These are phyloP conservation scores for Porpolomopsis calyptriformis DNA, from an alignment of 768 basidiomycete species.

Conservation along the genomic window DNA sequence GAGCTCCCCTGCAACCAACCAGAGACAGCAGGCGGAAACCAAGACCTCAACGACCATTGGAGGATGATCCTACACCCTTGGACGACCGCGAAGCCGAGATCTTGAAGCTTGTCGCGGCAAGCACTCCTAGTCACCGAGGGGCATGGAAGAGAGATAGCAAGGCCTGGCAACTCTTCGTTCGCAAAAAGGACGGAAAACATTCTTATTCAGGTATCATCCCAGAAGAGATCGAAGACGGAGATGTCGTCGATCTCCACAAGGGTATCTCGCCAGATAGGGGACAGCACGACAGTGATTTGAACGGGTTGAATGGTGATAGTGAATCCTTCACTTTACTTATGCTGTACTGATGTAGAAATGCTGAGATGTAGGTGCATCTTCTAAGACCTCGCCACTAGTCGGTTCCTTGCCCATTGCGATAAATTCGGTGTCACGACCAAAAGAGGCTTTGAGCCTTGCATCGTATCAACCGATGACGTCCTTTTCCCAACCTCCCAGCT, in stretches of 20 bases:
- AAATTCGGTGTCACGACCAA: constrained; percentile 24
- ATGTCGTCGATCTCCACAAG: constrained; percentile 5
- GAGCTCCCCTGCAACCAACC: not conserved
- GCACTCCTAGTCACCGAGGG: constrained; percentile 60
- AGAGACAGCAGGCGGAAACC: not conserved
- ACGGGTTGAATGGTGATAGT: not conserved
- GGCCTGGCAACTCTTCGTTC: constrained; percentile 56
- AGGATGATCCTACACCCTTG: not conserved
- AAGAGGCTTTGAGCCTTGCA: constrained; percentile 37
- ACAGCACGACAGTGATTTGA: not conserved
- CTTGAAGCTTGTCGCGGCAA: constrained; percentile 53
- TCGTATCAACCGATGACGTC: constrained; percentile 48
- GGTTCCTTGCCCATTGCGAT: constrained; percentile 61
- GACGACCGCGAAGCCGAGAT: constrained; percentile 36
- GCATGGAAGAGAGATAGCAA: constrained; percentile 55
- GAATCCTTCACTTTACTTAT: not conserved
- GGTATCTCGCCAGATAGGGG: not conserved
- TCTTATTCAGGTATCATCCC: constrained; percentile 15
- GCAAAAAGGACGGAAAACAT: constrained; percentile 21
- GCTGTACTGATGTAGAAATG: not conserved
- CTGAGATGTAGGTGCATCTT: not conserved
- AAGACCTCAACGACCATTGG: not conserved
- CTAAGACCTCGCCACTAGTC: constrained; percentile 4
- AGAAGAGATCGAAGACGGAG: constrained; percentile 24
- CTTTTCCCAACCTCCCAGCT: constrained; percentile 27